Percentiles rank a stretch among this genome's conserved stretches.
phyloP scores from a whole-genome alignment of 2,329 filamentous ascomycete genomes.

The Colletotrichum sp. region DNA sequence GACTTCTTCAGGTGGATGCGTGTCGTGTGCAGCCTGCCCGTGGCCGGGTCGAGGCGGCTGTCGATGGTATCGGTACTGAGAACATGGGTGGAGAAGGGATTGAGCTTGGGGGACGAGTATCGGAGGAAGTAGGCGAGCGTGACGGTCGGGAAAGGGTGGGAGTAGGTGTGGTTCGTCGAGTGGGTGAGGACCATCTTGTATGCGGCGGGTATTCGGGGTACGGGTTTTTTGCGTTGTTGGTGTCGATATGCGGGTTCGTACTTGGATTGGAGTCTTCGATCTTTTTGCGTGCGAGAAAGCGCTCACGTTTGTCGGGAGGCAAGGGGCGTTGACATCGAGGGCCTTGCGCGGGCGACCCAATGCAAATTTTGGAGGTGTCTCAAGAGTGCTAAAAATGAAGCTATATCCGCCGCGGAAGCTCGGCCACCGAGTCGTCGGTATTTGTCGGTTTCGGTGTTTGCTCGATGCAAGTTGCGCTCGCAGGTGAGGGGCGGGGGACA shows the following conservation, averaged over 20 bases:
- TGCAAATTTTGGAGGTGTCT: background rate
- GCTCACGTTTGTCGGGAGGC: conserved; percentile 9
- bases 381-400: background rate
- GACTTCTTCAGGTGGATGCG: conserved; percentile 84
- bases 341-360: background rate
- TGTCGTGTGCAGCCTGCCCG: conserved; percentile 77
- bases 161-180: conserved; percentile 74
- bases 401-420: conserved; percentile 12
- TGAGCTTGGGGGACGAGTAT: conserved; percentile 73
- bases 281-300: background rate
- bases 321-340: conserved; percentile 9
- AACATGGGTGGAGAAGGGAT: conserved; percentile 83
- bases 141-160: conserved; percentile 83
- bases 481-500: background rate
- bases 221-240: background rate
- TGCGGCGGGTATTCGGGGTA: background rate
- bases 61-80: conserved; percentile 84
- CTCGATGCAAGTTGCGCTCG: background rate
- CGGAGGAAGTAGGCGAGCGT: conserved; percentile 89
- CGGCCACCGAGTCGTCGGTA: background rate
- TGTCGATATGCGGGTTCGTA: background rate
- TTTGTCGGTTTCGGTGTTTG: background rate
- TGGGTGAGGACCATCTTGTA: conserved; percentile 66
- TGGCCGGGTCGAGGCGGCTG: conserved; percentile 73
- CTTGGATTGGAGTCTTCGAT: background rate